Evolutionary conservation across 139 green algal genomes (phyloP).

Genomic region (Tetraselmis striata): DNA sequence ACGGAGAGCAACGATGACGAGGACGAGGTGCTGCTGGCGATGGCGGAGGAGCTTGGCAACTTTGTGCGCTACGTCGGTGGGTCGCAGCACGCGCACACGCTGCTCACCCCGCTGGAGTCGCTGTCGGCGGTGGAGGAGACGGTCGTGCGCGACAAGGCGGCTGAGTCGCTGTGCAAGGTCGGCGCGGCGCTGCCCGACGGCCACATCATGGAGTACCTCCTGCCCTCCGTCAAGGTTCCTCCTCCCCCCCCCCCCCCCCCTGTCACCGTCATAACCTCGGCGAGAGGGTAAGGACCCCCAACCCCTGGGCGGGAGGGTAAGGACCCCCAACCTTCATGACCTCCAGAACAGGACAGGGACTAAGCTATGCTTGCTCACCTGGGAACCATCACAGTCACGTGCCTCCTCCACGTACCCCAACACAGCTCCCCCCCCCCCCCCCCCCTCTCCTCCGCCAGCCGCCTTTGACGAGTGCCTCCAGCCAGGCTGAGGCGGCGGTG

Average conservation of each 20-base stretch:
- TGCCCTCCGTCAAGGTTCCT: slow-evolving; percentile 75
- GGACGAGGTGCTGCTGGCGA: slow-evolving; percentile 93
- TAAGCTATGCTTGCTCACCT: too few species aligned
- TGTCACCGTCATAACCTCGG: not conserved
- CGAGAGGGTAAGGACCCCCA: too few species aligned
- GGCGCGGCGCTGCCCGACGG: slow-evolving; percentile 58
- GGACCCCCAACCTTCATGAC: too few species aligned
- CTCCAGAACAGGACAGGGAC: too few species aligned
- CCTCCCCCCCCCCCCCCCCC: not conserved
- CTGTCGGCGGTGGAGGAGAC: slow-evolving; percentile 95
- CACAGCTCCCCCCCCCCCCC: too few species aligned
- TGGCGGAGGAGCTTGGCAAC: slow-evolving; percentile 93
- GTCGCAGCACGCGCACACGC: slow-evolving; percentile 53
- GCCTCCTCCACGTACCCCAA: too few species aligned
- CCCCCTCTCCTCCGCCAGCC: too few species aligned
- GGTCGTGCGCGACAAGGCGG: slow-evolving; percentile 92
- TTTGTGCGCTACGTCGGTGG: slow-evolving; percentile 93
- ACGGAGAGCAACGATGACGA: slow-evolving; percentile 94
- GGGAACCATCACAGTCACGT: too few species aligned
- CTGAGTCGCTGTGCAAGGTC: slow-evolving; percentile 79
- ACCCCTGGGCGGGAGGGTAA: too few species aligned
- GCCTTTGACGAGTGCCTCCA: too few species aligned
- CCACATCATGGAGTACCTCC: slow-evolving; percentile 64
- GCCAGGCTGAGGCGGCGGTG: too few species aligned
- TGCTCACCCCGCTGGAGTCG: slow-evolving; percentile 89